phyloP scores from a whole-genome alignment of 208 protist species.

The Leishmania guyanensis region DNA sequence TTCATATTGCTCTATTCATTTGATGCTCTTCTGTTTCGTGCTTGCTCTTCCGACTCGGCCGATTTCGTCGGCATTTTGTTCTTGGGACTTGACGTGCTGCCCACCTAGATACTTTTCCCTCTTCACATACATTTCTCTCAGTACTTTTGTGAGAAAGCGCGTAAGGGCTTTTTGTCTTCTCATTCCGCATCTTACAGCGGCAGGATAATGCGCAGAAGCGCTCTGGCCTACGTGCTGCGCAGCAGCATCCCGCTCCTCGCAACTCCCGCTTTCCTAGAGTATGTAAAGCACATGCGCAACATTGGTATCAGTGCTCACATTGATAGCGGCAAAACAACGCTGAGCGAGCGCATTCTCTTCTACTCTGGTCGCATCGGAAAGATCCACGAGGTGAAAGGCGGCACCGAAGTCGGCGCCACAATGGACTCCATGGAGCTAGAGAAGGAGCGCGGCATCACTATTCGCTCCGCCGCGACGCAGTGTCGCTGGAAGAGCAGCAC shows the following conservation, averaged over 20 bases:
- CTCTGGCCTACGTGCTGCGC: conserved; percentile 37
- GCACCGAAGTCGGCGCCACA: conserved; percentile 98
- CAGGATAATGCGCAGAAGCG: conserved; percentile 41
- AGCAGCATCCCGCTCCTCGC: conserved; percentile 42
- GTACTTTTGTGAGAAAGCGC: neutral
- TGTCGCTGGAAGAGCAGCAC: conserved; percentile 94
- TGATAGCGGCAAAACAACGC: conserved; percentile 99
- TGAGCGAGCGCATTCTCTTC: conserved; percentile 99
- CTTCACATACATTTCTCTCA: neutral
- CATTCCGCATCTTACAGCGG: neutral
- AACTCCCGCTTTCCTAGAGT: conserved; percentile 75
- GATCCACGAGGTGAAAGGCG: conserved; percentile 98
- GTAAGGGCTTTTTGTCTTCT: neutral
- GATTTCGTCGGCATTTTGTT: neutral
- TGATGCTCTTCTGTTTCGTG: neutral
- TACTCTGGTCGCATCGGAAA: conserved; percentile 96
- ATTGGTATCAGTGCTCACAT: conserved; percentile 99
- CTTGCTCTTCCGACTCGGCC: neutral
- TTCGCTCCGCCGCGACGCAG: conserved; percentile 98
- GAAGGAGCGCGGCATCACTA: conserved; percentile 99
- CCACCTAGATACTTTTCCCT: neutral
- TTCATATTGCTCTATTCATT: neutral
- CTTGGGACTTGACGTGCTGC: neutral
- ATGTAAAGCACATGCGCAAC: conserved; percentile 88
- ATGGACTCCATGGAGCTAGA: conserved; percentile 99